These are phyloP conservation scores for Nothomitra cinnamomea DNA, from an alignment of 2,329 filamentous ascomycete genomes.

Conservation along the genomic window DNA sequence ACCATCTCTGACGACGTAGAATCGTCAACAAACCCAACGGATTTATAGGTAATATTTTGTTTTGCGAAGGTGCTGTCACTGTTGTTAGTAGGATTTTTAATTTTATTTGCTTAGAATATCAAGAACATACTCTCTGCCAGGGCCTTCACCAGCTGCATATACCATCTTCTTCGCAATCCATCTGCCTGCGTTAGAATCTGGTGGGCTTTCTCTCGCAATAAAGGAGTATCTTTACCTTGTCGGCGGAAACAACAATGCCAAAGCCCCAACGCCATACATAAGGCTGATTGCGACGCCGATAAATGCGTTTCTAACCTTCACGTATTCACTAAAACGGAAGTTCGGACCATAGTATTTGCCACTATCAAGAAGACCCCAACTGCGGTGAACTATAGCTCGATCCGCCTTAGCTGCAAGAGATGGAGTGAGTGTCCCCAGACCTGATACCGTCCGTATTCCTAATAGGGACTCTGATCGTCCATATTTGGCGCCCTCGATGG, in stretches of 20 bases:
- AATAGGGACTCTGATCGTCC: conserved; percentile 25
- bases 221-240: conserved; percentile 24
- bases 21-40: conserved; percentile 26
- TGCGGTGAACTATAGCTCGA: conserved; percentile 39
- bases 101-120: neutral
- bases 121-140: conserved; percentile 23
- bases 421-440: conserved; percentile 40
- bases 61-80: conserved; percentile 19
- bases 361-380: conserved; percentile 34
- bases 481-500: conserved; percentile 22
- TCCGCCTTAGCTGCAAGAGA: conserved; percentile 36
- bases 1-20: conserved; percentile 21
- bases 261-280: conserved; percentile 26
- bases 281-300: conserved; percentile 32
- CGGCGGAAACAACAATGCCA: conserved; percentile 33
- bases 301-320: conserved; percentile 32
- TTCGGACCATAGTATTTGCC: conserved; percentile 38
- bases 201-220: too few relatives aligned
- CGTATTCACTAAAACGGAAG: conserved; percentile 41
- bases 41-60: conserved; percentile 26
- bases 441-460: conserved; percentile 35
- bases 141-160: conserved; percentile 33
- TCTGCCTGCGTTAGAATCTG: neutral
- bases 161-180: conserved; percentile 30
- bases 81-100: conserved; percentile 10